Evolutionary conservation across 202 grass and related monocot species (phyloP).

Genomic region (Setaria italica): DNA sequence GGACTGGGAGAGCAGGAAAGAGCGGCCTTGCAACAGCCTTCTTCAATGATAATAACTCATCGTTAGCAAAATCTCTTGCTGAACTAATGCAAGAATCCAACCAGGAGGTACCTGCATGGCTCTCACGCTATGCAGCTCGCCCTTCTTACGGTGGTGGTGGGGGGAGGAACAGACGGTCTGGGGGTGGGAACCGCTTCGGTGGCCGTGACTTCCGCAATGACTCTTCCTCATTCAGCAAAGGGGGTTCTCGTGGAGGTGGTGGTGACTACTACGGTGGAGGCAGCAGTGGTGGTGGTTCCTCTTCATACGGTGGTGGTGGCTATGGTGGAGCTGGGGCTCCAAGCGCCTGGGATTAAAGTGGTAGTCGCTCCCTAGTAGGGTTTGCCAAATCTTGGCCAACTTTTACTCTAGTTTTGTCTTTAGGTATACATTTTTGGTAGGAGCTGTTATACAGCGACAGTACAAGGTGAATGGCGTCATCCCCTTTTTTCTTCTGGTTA

Average conservation of each 20-base stretch:
- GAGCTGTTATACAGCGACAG: constrained; percentile 54
- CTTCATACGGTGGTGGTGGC: constrained; percentile 46
- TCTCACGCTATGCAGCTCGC: constrained; percentile 64
- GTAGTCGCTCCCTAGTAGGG: constrained; percentile 38
- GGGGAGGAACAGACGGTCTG: constrained; percentile 64
- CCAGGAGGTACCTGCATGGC: constrained; percentile 82
- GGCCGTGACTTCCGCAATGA: constrained; percentile 79
- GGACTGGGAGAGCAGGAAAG: constrained; percentile 84
- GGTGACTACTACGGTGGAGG: constrained; percentile 69
- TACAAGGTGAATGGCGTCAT: constrained; percentile 47
- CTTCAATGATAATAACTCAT: constrained; percentile 77
- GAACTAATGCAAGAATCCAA: constrained; percentile 90
- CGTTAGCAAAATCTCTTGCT: constrained; percentile 62
- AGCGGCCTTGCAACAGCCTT: constrained; percentile 84
- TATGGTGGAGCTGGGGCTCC: constrained; percentile 57
- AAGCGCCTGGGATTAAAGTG: constrained; percentile 74
- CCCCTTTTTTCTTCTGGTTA: constrained; percentile 63
- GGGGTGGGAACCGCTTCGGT: constrained; percentile 67
- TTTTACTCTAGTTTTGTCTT: constrained; percentile 40
- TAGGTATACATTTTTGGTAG: constrained; percentile 67
- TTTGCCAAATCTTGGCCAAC: constrained; percentile 36
- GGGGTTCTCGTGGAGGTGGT: constrained; percentile 46
- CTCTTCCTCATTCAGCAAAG: constrained; percentile 64
- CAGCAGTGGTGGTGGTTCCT: constrained; percentile 47
- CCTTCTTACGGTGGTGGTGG: constrained; percentile 60